phyloP scores from a whole-genome alignment of 73 alveolate species.

The Paramecium pentaurelia region DNA sequence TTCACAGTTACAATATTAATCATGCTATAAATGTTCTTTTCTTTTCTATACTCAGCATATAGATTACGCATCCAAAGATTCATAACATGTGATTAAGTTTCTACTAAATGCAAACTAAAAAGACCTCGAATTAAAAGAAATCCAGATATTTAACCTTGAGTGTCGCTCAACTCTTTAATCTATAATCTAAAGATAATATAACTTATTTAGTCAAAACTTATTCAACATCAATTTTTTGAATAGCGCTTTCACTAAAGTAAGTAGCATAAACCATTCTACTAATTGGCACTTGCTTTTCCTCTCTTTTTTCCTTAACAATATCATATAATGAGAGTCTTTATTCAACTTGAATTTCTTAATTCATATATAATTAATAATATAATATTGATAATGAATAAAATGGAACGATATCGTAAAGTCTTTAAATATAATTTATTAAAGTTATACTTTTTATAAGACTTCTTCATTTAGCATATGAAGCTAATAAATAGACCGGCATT shows the following conservation, averaged over 20 bases:
- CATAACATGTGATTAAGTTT: background rate
- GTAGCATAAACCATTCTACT: slow-evolving; percentile 39
- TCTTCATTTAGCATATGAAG: no score
- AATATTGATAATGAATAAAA: background rate
- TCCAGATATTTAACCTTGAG: background rate
- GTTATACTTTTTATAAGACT: no score
- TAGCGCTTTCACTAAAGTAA: slow-evolving; percentile 29
- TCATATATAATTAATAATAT: background rate
- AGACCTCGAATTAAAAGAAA: slow-evolving; percentile 31
- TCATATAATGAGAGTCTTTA: slow-evolving; percentile 5
- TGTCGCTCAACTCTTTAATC: slow-evolving; percentile 40
- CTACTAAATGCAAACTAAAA: background rate
- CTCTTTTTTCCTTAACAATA: slow-evolving; percentile 18
- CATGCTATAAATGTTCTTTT: slow-evolving; percentile 30
- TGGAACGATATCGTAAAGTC: no score
- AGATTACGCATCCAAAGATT: background rate
- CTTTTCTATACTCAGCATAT: slow-evolving; percentile 14
- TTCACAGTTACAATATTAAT: slow-evolving; percentile 14
- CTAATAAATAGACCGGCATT: no score
- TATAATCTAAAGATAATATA: background rate
- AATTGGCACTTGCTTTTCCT: background rate
- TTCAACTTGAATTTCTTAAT: slow-evolving; percentile 6
- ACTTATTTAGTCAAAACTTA: slow-evolving; percentile 31
- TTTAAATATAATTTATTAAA: no score
- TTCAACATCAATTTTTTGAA: slow-evolving; percentile 31